Evolutionary conservation across 257 asterid genomes (phyloP).

Genomic region (Perilla frutescens): DNA sequence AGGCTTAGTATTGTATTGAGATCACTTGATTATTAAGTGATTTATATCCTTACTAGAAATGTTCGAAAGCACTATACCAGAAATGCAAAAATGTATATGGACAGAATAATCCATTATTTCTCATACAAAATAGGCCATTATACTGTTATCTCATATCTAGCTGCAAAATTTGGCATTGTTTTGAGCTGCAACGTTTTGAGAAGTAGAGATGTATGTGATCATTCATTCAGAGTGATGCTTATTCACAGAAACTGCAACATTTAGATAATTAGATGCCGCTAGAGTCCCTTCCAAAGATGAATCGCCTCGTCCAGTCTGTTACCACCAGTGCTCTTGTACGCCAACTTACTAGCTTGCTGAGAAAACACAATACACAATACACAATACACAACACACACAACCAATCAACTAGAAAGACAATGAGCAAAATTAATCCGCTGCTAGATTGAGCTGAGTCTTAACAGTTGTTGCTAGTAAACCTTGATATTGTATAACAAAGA

Average conservation of each 20-base stretch:
- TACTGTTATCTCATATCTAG: slow-evolving; percentile 40
- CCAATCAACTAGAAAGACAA: neutral
- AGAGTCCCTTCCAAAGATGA: slow-evolving; percentile 93
- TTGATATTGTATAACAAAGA: no score
- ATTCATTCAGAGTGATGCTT: slow-evolving; percentile 10
- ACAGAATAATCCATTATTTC: neutral
- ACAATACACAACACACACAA: slow-evolving; percentile 11
- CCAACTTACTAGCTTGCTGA: slow-evolving; percentile 98
- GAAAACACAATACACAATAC: slow-evolving; percentile 12
- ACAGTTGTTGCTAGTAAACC: no score
- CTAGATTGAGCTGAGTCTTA: no score
- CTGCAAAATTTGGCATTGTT: slow-evolving; percentile 49
- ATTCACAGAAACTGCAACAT: neutral
- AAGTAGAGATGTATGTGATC: neutral
- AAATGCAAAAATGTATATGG: neutral
- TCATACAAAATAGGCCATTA: slow-evolving; percentile 4
- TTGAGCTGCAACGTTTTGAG: neutral
- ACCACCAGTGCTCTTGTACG: slow-evolving; percentile 92
- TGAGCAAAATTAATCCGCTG: no score
- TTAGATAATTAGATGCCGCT: slow-evolving; percentile 55
- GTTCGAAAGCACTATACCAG: no score
- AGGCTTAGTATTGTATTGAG: no score
- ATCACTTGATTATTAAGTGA: no score
- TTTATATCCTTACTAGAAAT: no score
- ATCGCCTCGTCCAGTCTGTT: slow-evolving; percentile 86